Evolutionary conservation across 768 basidiomycete genomes (phyloP), one percentile per base, ranked within the genome.

Genomic region (Mycena epipterygia): DNA sequence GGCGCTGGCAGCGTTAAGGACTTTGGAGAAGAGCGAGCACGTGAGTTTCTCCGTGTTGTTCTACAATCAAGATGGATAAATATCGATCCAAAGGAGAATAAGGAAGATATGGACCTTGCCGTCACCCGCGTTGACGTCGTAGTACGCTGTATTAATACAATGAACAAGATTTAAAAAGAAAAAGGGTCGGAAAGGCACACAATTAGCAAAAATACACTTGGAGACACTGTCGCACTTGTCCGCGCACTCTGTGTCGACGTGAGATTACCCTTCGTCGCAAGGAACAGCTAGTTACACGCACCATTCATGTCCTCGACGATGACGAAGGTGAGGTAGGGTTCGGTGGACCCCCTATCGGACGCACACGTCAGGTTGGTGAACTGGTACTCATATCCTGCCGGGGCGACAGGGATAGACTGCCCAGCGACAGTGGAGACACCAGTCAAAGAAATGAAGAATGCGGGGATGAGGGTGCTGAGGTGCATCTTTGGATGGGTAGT

Each of bases 21-120:
- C 30, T 27, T 12, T 27, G 17, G 49, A 39, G 52, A 73, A 73
- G 16, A 73, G n/a, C 48, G 72, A 16, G 51, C 72, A 73, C 21
- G 68, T 73, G 37, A 73, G 61, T 37, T 23, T 13, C 23, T n/a
- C 48, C 46, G 53, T 48, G 52, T 29, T 12, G 27, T 48, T 30
- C 52, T 68, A 32, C 29, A 41, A 23, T 8, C 23, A 7, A 7
- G 44, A 23, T 41, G 39, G 19, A 11, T n/a, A 6, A 44, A 44
- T n/a, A 44, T 5, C 21, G n/a, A 21, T 3, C 23, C 2, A 19
- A 17, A 21, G 13, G 14, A 27, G 29, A 27, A 30, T 30, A 29
- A 13, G n/a, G 30, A 14, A 4, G 52, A 16, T 13, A 32, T 48
- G 12, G 2, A 68, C 67, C 51, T 68, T 68, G 16, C 67, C 55